phyloP scores from a whole-genome alignment of 2,329 filamentous ascomycete species.

The Pseudogymnoascus sp. region DNA sequence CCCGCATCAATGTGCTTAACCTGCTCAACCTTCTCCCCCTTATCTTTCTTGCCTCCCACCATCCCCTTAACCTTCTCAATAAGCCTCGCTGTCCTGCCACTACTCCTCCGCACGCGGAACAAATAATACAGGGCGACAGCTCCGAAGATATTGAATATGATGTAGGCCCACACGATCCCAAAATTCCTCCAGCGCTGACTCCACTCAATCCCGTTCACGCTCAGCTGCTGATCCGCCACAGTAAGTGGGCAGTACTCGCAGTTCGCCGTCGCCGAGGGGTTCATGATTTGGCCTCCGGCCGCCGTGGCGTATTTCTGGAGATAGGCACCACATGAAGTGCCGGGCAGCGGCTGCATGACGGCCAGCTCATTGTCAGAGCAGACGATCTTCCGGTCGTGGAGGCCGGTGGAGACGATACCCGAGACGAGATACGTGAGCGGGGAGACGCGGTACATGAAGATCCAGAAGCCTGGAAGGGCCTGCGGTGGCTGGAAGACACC shows the following conservation, averaged over 20 bases:
- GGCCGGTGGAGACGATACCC: constrained; percentile 62
- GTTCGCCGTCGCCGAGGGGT: constrained; percentile 39
- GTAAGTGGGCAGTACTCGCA: constrained; percentile 57
- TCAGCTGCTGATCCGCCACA: constrained; percentile 45
- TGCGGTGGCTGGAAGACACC: constrained; percentile 63
- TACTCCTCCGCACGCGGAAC: constrained; percentile 30
- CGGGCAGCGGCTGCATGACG: constrained; percentile 52
- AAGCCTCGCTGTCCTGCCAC: background rate
- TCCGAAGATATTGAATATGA: constrained; percentile 48
- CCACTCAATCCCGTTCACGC: constrained; percentile 45
- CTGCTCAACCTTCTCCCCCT: background rate
- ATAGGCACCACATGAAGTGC: constrained; percentile 54
- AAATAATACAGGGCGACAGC: constrained; percentile 50
- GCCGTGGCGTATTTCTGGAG: constrained; percentile 42
- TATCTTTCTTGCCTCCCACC: background rate
- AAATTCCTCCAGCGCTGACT: constrained; percentile 61
- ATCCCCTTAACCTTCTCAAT: constrained; percentile 2
- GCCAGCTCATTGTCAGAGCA: constrained; percentile 68
- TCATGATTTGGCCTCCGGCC: constrained; percentile 47
- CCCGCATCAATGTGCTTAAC: background rate
- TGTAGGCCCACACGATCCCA: constrained; percentile 54
- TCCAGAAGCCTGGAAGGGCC: constrained; percentile 68
- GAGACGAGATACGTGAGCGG: constrained; percentile 59
- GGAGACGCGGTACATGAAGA: constrained; percentile 77
- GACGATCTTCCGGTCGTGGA: constrained; percentile 58